Conservation (phyloP, 495 filamentous ascomycete species). For the Podospora australis region DNA sequence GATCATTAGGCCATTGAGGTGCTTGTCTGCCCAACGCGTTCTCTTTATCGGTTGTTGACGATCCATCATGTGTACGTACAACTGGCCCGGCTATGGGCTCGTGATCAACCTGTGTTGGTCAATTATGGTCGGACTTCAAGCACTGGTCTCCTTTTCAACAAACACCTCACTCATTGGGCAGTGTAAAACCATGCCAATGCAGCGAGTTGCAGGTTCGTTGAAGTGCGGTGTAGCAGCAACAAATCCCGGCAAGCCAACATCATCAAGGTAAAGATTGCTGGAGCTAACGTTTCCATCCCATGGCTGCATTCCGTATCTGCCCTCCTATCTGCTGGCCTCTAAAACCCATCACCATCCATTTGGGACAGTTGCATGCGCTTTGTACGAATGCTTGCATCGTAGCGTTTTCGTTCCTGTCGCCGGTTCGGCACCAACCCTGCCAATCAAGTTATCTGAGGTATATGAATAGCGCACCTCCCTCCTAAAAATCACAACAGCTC, state of each 20-base stretch:
- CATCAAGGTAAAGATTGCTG: too few species aligned
- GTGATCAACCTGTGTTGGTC: conserved; percentile 1
- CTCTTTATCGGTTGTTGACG: background rate
- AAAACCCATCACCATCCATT: conserved; percentile 1
- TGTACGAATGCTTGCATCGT: conserved; percentile 8
- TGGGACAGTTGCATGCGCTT: background rate
- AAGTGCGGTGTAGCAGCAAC: background rate
- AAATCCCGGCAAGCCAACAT: too few species aligned
- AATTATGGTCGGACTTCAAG: too few species aligned
- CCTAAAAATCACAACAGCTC: background rate
- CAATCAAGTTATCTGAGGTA: too few species aligned
- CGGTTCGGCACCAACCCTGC: conserved; percentile 7
- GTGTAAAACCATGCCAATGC: too few species aligned
- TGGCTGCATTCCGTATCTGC: too few species aligned
- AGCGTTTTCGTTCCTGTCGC: conserved; percentile 7
- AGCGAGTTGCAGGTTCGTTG: too few species aligned
- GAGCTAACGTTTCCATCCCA: background rate
- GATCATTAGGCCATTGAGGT: too few species aligned
- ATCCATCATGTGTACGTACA: background rate
- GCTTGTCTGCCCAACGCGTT: too few species aligned
- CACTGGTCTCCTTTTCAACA: too few species aligned
- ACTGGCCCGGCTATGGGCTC: background rate
- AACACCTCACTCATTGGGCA: too few species aligned
- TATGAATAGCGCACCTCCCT: conserved; percentile 1
- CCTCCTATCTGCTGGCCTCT: background rate